These are phyloP conservation scores for Chionographis japonica DNA, from an alignment of 106 monocot species.

Conservation along the genomic window DNA sequence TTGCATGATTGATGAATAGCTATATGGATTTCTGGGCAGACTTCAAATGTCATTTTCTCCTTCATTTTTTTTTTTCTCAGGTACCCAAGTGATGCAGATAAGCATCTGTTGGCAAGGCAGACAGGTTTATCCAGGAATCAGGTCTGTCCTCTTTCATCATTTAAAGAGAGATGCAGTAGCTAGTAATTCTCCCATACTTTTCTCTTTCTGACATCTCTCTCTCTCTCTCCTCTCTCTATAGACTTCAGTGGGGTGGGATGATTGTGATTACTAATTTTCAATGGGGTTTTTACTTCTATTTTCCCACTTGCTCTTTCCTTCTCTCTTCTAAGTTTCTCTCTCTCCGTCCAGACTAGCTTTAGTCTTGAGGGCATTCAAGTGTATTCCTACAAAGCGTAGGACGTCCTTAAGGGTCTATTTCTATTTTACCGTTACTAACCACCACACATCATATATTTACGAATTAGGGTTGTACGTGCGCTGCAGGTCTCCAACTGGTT, in stretches of 20 bases:
- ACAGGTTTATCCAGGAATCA: constrained; percentile 95
- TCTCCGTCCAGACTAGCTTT: too few relatives aligned
- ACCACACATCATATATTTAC: too few relatives aligned
- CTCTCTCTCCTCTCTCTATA: constrained; percentile 3
- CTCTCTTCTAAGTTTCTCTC: too few relatives aligned
- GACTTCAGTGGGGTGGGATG: too few relatives aligned
- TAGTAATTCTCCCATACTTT: neutral
- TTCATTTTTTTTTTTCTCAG: constrained; percentile 25
- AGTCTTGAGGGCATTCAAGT: too few relatives aligned
- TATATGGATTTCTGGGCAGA: neutral
- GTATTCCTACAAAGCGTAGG: too few relatives aligned
- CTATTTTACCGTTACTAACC: too few relatives aligned
- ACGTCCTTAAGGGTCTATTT: too few relatives aligned
- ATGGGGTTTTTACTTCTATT: too few relatives aligned
- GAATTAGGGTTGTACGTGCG: too few relatives aligned
- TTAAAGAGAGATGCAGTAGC: neutral
- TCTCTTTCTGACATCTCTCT: neutral
- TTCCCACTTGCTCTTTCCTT: too few relatives aligned
- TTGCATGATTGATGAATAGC: neutral
- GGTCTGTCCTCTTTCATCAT: constrained; percentile 31
- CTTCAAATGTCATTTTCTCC: constrained; percentile 11
- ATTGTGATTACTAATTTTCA: too few relatives aligned
- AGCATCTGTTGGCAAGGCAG: constrained; percentile 93
- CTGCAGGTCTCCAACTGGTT: constrained; percentile 95
- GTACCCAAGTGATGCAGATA: constrained; percentile 99